Base-by-base conservation (phyloP, 345 rosid species). In the Eucalyptus polybractea region DNA sequence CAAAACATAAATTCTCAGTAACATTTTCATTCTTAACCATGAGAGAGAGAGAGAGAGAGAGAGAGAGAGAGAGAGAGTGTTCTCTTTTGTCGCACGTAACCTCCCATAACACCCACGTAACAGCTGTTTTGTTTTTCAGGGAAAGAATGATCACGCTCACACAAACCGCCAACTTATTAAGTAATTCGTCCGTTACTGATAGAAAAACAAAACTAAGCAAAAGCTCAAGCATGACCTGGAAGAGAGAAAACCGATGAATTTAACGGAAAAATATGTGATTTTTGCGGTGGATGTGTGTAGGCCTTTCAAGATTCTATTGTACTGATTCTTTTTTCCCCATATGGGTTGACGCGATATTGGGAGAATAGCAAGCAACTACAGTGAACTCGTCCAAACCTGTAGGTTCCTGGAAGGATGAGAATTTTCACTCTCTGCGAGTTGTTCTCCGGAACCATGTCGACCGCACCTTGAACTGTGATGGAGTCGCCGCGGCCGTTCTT, bases 381-480 rank as follows among this genome's bases (percentile, higher is more conserved):
- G 22, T 37, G 83, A 22, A 37, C 14, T 3, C 1, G 83, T 76
- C 83, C 83, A 76, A 76, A 76, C 99, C 98, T 97, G 98, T 97
- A 97, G 90, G 94, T 92, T 51, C 99, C 99, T 21, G 98, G 97
- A 87, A 91, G 96, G 89, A 97, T 93, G 91, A 90, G 92, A 89
- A 97, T 96, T 93, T 97, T 97, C 56, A 96, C 93, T 92, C 99
- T 95, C 10, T 91, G 89, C 5, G 93, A 91, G 92, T 97, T 97
- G 88, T 90, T 86, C 47, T 92, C 88, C 2, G 97, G 96, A 33
- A 97, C 98, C 96, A 97, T 89, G 89, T 97, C 94, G n/a, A 97
- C 90, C 13, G 98, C 99, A 80, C 97, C 99, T 93, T 97, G 99
- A 93, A 97, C 95, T 2, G 99, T 95, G 62, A 91, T 72, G 69